Conservation (phyloP, 306 rosid genomes). For the Citrullus mucosospermus region DNA sequence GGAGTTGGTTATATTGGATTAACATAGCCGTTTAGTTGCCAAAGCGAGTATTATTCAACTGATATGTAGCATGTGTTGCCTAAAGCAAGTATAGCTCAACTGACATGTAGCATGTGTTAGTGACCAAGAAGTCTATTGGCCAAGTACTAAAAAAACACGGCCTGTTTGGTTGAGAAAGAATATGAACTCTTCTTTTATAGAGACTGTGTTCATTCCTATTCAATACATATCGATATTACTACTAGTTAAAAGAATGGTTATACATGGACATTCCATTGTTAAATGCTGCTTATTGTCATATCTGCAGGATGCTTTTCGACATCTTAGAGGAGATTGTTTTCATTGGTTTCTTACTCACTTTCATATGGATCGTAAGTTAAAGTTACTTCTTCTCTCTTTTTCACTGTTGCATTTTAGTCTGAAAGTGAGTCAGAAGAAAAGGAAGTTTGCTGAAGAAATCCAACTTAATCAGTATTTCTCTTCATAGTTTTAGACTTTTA, state of each 20-base stretch:
- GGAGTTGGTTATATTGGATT: not conserved
- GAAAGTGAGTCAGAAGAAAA: not conserved
- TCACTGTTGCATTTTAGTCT: conserved; percentile 2
- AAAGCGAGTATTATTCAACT: no score
- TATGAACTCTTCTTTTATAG: conserved; percentile 6
- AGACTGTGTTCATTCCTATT: not conserved
- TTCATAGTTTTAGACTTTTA: not conserved
- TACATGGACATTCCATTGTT: not conserved
- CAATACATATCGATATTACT: not conserved
- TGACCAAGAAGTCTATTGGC: no score
- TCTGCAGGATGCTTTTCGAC: conserved; percentile 86
- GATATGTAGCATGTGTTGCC: no score
- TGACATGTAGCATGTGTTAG: no score
- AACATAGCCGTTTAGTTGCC: not conserved
- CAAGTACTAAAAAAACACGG: no score
- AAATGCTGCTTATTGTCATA: conserved; percentile 13
- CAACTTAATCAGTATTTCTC: not conserved
- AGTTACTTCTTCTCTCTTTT: conserved; percentile 1
- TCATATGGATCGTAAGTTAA: conserved; percentile 90
- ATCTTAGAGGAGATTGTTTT: conserved; percentile 81
- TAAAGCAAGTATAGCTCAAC: no score
- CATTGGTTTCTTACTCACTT: conserved; percentile 97
- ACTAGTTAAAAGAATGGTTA: not conserved
- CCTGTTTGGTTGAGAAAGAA: not conserved
- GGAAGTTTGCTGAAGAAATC: not conserved